Conservation (phyloP, 1,284 basidiomycete species). For the Anthracocystis setariae region DNA sequence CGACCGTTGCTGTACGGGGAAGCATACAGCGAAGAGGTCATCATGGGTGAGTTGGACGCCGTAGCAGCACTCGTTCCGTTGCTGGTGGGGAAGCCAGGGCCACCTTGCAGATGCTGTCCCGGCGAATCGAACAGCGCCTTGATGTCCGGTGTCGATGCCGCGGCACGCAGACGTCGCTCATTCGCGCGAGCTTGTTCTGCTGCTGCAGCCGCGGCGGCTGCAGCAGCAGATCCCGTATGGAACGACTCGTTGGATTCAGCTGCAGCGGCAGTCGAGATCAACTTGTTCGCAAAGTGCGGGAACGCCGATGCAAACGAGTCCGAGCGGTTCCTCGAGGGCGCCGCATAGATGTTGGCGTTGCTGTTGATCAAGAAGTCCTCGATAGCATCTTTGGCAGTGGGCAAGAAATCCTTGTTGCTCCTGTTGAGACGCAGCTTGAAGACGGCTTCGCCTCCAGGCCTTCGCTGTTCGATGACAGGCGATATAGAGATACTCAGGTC, state of each 20-base stretch:
- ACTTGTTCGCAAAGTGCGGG: constrained; percentile 95
- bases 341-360: constrained; percentile 72
- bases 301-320: constrained; percentile 95
- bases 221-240: constrained; percentile 42
- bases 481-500: constrained; percentile 90
- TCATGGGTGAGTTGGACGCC: constrained; percentile 52
- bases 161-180: constrained; percentile 81
- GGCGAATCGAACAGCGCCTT: constrained; percentile 84
- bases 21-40: constrained; percentile 59
- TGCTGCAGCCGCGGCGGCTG: constrained; percentile 7
- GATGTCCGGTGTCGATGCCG: constrained; percentile 89
- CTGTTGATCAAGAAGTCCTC: constrained; percentile 89
- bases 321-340: constrained; percentile 71
- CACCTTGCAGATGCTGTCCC: constrained; percentile 68
- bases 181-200: constrained; percentile 71
- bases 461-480: constrained; percentile 72
- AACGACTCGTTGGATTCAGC: constrained; percentile 60
- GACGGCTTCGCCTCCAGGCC: constrained; percentile 74
- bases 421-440: constrained; percentile 96
- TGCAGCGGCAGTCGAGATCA: constrained; percentile 68
- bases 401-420: constrained; percentile 79
- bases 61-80: constrained; percentile 29
- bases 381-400: constrained; percentile 87
- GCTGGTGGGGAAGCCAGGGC: constrained; percentile 57
- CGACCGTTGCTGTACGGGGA: constrained; percentile 57